These are phyloP conservation scores for Musa balbisiana DNA, from an alignment of 202 grass and related monocot species.

Conservation along the genomic window DNA sequence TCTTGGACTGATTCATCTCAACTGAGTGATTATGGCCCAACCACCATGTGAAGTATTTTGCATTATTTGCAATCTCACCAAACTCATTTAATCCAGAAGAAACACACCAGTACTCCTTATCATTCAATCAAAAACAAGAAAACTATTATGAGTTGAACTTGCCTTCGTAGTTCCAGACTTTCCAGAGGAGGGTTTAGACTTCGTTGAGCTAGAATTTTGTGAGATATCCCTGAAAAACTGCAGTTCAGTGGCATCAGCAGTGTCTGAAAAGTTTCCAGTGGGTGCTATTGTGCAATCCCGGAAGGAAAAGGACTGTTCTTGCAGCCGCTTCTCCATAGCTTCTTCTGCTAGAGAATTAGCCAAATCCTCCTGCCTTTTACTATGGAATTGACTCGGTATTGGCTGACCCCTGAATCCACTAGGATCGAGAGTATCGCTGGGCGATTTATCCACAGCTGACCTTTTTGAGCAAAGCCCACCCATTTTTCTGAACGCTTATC, in stretches of 20 bases:
- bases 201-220: slow-evolving; percentile 8
- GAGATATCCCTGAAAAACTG: slow-evolving; percentile 7
- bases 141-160: slow-evolving; percentile 1
- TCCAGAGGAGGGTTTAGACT: neutral
- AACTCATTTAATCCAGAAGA: too few relatives aligned
- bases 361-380: slow-evolving; percentile 34
- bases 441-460: slow-evolving; percentile 86
- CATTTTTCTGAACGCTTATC: slow-evolving; percentile 35
- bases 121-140: neutral
- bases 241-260: neutral
- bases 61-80: too few relatives aligned
- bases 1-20: too few relatives aligned
- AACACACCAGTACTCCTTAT: too few relatives aligned
- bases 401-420: slow-evolving; percentile 33
- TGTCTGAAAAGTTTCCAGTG: neutral
- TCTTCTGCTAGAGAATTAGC: slow-evolving; percentile 16
- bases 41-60: too few relatives aligned
- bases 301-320: neutral
- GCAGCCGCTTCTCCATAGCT: slow-evolving; percentile 27
- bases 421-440: slow-evolving; percentile 72
- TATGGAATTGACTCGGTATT: neutral
- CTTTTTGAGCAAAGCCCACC: slow-evolving; percentile 72
- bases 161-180: slow-evolving; percentile 21
- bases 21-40: too few relatives aligned
- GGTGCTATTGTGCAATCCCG: too few relatives aligned